These are phyloP conservation scores for Globisporangium solare DNA, from an alignment of 352 stramenopile genomes.

Conservation along the genomic window DNA sequence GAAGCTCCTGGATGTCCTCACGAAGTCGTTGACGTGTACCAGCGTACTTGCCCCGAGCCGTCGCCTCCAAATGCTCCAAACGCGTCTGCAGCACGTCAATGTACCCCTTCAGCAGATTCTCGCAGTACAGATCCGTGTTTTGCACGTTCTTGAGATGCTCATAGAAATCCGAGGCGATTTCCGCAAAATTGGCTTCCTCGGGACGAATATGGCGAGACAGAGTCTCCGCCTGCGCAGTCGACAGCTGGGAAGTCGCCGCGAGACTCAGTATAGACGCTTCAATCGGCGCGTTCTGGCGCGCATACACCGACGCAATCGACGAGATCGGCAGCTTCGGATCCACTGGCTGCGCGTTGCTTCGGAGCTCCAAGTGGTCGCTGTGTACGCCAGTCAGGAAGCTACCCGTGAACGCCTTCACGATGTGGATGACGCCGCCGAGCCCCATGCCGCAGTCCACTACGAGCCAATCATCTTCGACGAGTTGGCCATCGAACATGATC, in stretches of 20 bases:
- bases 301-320: constrained; percentile 71
- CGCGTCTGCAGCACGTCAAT: constrained; percentile 69
- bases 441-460: constrained; percentile 76
- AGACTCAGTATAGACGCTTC: constrained; percentile 27
- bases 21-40: constrained; percentile 31
- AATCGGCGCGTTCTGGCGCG: constrained; percentile 16
- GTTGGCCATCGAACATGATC: constrained; percentile 72
- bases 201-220: constrained; percentile 61
- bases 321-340: constrained; percentile 62
- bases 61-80: constrained; percentile 47
- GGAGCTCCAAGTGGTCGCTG: background rate
- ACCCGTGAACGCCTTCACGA: constrained; percentile 35
- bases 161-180: constrained; percentile 77
- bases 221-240: constrained; percentile 25
- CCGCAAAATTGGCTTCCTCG: constrained; percentile 70
- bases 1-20: constrained; percentile 53
- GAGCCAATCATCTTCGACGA: constrained; percentile 76
- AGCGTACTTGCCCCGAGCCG: constrained; percentile 10
- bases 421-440: constrained; percentile 66
- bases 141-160: constrained; percentile 61
- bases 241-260: constrained; percentile 9
- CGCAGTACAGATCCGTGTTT: constrained; percentile 66
- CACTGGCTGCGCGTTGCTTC: constrained; percentile 8
- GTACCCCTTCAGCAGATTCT: constrained; percentile 71
- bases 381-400: constrained; percentile 5